Conservation (phyloP, 495 filamentous ascomycete species). For the Neurospora sublineolata region DNA sequence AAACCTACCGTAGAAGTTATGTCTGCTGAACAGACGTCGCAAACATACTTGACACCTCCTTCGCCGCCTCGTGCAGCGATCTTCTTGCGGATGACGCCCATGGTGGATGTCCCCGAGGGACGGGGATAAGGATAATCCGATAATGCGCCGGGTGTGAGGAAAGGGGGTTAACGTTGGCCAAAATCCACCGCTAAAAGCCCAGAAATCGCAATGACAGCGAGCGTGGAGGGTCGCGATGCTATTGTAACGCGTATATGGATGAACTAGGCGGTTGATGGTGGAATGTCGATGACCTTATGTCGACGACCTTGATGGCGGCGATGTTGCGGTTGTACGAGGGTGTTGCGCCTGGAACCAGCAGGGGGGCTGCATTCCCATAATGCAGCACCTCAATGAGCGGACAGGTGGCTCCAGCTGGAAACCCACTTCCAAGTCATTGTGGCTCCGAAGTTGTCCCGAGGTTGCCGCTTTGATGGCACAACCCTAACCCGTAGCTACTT, state of each 20-base stretch:
- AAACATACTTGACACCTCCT: slow-evolving; percentile 88
- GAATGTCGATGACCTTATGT: slow-evolving; percentile 12
- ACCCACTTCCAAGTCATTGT: background rate
- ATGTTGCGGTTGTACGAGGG: slow-evolving; percentile 10
- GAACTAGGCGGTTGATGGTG: slow-evolving; percentile 2
- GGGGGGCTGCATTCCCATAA: background rate
- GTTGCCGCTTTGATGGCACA: background rate
- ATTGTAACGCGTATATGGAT: slow-evolving; percentile 18
- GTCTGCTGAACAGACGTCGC: slow-evolving; percentile 89
- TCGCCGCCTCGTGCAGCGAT: slow-evolving; percentile 79
- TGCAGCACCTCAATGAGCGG: background rate
- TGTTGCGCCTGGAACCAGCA: background rate
- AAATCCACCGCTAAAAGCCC: slow-evolving; percentile 7
- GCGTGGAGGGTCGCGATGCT: background rate
- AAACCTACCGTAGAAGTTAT: slow-evolving; percentile 81
- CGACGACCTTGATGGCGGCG: background rate
- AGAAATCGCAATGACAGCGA: background rate
- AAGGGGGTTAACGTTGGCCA: slow-evolving; percentile 2
- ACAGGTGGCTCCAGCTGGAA: background rate
- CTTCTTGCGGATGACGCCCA: slow-evolving; percentile 97
- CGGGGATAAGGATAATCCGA: slow-evolving; percentile 6
- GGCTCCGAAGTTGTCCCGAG: background rate
- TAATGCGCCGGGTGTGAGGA: slow-evolving; percentile 9
- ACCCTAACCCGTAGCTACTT: background rate
- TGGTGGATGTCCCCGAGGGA: slow-evolving; percentile 24